Conservation (phyloP, 768 basidiomycete genomes). For the Mrakia hoshinonis region DNA sequence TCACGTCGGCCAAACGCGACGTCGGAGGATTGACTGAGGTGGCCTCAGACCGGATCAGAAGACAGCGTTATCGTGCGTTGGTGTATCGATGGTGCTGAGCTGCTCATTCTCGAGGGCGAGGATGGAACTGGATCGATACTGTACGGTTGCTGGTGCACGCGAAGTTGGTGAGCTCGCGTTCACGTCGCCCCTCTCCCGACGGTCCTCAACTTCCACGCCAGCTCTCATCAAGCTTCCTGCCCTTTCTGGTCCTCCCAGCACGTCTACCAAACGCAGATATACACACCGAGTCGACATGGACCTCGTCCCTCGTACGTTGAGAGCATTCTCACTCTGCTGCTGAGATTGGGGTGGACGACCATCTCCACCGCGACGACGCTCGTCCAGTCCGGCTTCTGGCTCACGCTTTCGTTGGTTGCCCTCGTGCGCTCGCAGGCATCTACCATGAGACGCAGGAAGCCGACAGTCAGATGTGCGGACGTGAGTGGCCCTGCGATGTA, state of each 20-base stretch:
- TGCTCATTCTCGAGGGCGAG: too few relatives aligned
- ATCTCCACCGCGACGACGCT: neutral
- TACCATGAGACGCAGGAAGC: slow-evolving; percentile 26
- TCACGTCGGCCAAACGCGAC: too few relatives aligned
- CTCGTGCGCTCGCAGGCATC: neutral
- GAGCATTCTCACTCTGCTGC: neutral
- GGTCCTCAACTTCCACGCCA: too few relatives aligned
- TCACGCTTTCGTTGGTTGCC: neutral
- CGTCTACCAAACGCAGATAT: neutral
- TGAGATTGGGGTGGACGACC: neutral
- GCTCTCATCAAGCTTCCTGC: too few relatives aligned
- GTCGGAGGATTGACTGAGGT: too few relatives aligned
- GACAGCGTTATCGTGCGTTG: too few relatives aligned
- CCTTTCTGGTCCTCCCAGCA: neutral
- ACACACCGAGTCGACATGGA: slow-evolving; percentile 6
- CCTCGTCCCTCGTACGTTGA: slow-evolving; percentile 16
- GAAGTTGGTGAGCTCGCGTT: too few relatives aligned
- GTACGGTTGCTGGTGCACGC: too few relatives aligned
- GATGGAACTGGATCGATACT: too few relatives aligned
- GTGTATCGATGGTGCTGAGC: too few relatives aligned
- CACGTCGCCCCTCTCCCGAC: too few relatives aligned
- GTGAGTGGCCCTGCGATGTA: neutral
- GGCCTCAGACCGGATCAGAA: too few relatives aligned
- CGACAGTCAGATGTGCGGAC: slow-evolving; percentile 22
- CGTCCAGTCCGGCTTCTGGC: neutral